Evolutionary conservation across 1,284 basidiomycete genomes (phyloP), one percentile per base, ranked within the genome.

Genomic region (Pseudozyma thailandica): DNA sequence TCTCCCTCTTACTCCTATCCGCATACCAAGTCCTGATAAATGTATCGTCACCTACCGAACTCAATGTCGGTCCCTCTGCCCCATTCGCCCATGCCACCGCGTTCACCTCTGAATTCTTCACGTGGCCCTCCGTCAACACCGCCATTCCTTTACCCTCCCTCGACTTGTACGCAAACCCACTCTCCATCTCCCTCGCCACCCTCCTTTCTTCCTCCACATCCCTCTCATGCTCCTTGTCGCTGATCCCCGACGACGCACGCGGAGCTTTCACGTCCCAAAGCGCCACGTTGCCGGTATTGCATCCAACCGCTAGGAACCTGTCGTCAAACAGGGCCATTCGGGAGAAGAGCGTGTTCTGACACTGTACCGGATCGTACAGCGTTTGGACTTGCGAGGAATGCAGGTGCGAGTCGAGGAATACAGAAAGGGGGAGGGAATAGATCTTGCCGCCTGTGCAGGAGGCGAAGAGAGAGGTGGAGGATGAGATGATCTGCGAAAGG

Each of bases 1-100:
- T 4, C 13, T 60, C 31, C 4, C 68, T 42, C 3, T 50, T 16
- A 7, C 13, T 30, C 1, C 84, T 50, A 89, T 87, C 49, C 91
- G 83, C 79, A 45, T 56, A 57, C 79, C 79, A 81, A 7, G 61
- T 62, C 16, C 78, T 69, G 9, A 80, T 53, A n/a, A 57, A 70
- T n/a, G 59, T 62, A 46, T 81, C 79, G 48, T 81, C 79, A 10
- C 78, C 72, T 0, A 68, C 69, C 9, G 74, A 75, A 28, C 65
- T 73, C 37, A 81, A 45, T 16, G 64, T 76, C n/a, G 77, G 72
- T 7, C 79, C 79, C 25, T 72, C 52, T 4, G 77, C 70, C 9
- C 77, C 78, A 21, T 69, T 65, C 2, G 68, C 66, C 79, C 79
- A 81, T 1, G 74, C 49, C 12, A 81, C 70, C 12, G 65, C 68